A percentile compares a stretch with the other conserved stretches of the same genome.
phyloP scores from a whole-genome alignment of 768 basidiomycete species.

The Botryobasidium botryosum region DNA sequence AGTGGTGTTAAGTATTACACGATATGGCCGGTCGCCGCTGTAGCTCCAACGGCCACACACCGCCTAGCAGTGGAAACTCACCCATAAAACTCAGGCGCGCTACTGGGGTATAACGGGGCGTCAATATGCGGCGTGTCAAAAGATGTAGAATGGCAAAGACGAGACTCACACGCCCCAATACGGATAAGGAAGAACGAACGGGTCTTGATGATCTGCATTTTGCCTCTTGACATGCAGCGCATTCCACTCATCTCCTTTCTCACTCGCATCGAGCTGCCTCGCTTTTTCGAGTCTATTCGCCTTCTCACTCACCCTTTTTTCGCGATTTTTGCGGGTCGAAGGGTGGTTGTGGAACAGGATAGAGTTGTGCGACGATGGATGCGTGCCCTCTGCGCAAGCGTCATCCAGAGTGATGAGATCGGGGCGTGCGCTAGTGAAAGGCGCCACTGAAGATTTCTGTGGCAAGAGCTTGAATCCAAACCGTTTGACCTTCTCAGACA shows the following conservation, averaged over 20 bases:
- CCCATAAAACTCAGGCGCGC: too few species aligned
- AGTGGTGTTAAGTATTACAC: background rate
- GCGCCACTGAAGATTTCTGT: too few species aligned
- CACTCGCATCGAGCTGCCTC: background rate
- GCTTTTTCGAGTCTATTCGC: constrained; percentile 7
- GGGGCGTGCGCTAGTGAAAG: constrained; percentile 9
- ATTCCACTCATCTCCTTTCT: constrained; percentile 9
- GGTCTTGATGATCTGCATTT: background rate
- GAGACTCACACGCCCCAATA: constrained; percentile 5
- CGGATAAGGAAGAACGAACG: background rate
- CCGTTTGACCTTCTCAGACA: background rate
- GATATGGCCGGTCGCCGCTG: too few species aligned
- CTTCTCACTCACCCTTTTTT: constrained; percentile 1
- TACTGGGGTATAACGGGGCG: too few species aligned
- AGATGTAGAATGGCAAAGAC: background rate
- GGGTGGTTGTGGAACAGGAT: constrained; percentile 9
- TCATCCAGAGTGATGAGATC: constrained; percentile 10
- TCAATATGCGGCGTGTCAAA: background rate
- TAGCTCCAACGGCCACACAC: too few species aligned
- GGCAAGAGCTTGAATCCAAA: constrained; percentile 4
- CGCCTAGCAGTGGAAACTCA: background rate
- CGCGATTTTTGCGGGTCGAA: constrained; percentile 3
- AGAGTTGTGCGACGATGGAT: constrained; percentile 12
- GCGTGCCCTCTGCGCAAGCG: constrained; percentile 10
- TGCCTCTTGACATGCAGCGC: constrained; percentile 4